Evolutionary conservation across 148 eudicot genomes (phyloP).

Genomic region (Bassia scoparia): DNA sequence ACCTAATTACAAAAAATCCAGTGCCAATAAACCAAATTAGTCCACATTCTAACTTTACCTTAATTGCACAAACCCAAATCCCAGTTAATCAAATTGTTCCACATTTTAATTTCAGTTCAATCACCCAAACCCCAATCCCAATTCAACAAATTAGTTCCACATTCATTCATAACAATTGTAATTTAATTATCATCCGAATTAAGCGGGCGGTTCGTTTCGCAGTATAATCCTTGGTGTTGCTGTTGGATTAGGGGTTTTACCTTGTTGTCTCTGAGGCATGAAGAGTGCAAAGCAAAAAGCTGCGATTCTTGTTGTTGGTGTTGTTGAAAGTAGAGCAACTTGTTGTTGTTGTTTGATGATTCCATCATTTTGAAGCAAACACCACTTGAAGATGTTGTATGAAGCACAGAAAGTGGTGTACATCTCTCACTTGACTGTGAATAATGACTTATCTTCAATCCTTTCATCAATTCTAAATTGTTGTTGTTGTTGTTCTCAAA

Average conservation of each 20-base stretch:
- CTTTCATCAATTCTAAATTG: slow-evolving; percentile 30
- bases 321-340: slow-evolving; percentile 23
- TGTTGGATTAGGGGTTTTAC: slow-evolving; percentile 39
- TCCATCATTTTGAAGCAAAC: slow-evolving; percentile 83
- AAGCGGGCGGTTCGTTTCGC: not conserved
- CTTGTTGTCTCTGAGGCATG: slow-evolving; percentile 95
- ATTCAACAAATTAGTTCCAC: no score
- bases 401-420: slow-evolving; percentile 86
- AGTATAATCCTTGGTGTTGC: not conserved
- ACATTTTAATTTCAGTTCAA: not conserved
- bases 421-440: slow-evolving; percentile 86
- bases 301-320: slow-evolving; percentile 42
- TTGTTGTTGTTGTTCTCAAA: slow-evolving; percentile 36
- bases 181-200: no score
- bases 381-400: slow-evolving; percentile 42
- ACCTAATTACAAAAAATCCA: not conserved
- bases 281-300: slow-evolving; percentile 66
- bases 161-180: no score
- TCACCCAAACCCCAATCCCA: not conserved
- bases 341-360: slow-evolving; percentile 38
- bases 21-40: no score
- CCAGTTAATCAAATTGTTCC: no score
- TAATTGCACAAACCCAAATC: no score
- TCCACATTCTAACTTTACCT: no score
- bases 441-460: slow-evolving; percentile 57